Evolutionary conservation across 1,284 basidiomycete genomes (phyloP).

Genomic region (Ceratobasidium sp.): DNA sequence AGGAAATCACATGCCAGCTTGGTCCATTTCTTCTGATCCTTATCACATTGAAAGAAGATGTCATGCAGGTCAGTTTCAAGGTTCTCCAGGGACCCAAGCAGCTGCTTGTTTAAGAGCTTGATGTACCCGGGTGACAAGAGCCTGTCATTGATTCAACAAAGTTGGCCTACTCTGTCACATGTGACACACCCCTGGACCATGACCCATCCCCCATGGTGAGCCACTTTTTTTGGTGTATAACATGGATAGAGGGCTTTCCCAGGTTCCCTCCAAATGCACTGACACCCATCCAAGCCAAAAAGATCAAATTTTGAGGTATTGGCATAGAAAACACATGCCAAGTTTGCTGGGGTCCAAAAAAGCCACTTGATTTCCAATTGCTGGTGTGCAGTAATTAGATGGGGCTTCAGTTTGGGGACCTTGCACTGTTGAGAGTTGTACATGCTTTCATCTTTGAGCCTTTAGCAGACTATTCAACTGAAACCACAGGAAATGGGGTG

Average conservation of each 20-base stretch:
- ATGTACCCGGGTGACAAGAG: constrained; percentile 29
- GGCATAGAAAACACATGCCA: neutral
- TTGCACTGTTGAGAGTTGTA: too few species aligned
- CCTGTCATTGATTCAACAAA: constrained; percentile 22
- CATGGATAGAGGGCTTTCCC: neutral
- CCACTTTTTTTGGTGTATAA: constrained; percentile 9
- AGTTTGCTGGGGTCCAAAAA: neutral
- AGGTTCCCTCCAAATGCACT: neutral
- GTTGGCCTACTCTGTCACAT: constrained; percentile 12
- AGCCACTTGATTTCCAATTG: too few species aligned
- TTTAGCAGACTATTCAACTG: too few species aligned
- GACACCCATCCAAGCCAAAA: neutral
- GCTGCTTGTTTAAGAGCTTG: constrained; percentile 14
- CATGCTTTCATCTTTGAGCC: too few species aligned
- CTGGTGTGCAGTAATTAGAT: too few species aligned
- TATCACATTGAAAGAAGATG: constrained; percentile 50
- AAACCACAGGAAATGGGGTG: too few species aligned
- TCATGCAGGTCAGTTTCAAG: neutral
- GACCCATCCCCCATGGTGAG: constrained; percentile 33
- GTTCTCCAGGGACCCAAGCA: constrained; percentile 30
- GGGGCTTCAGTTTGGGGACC: too few species aligned
- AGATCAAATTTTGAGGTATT: neutral
- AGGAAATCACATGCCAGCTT: constrained; percentile 48
- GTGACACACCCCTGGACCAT: constrained; percentile 41
- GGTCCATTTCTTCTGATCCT: constrained; percentile 51